Base-by-base conservation (phyloP, 2,329 filamentous ascomycete genomes). In the Bertia moriformis region DNA sequence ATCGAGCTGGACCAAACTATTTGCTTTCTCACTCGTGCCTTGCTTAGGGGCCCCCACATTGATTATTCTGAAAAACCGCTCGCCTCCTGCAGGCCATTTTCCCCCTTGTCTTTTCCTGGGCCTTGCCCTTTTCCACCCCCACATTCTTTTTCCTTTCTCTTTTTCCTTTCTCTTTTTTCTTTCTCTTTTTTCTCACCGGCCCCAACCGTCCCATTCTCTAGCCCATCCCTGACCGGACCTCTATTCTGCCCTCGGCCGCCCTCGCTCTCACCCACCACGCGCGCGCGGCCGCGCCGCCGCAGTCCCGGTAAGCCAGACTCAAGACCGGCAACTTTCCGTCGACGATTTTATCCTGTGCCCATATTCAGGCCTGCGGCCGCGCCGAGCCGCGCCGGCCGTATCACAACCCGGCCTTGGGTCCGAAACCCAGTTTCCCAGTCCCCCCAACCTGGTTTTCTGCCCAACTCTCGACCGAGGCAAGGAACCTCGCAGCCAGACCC, bases 71-170 rank as follows among this genome's bases (percentile, higher is more conserved):
- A n/a, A n/a, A n/a, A n/a, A n/a, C n/a, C n/a, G n/a, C n/a, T n/a
- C n/a, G n/a, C n/a, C n/a, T n/a, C n/a, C n/a, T n/a, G n/a, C n/a
- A n/a, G n/a, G n/a, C n/a, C n/a, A n/a, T n/a, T n/a, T n/a, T n/a
- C n/a, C n/a, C n/a, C n/a, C n/a, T n/a, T n/a, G n/a, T n/a, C n/a
- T n/a, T n/a, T n/a, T n/a, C n/a, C n/a, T n/a, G n/a, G n/a, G n/a
- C n/a, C n/a, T n/a, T n/a, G n/a, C n/a, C n/a, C n/a, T n/a, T n/a
- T n/a, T n/a, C n/a, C n/a, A n/a, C n/a, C n/a, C n/a, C n/a, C n/a
- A n/a, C n/a, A n/a, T n/a, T 18, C 38, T 29, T 44, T 48, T 46
- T 41, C 42, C 41, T 46, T 42, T 45, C 33, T 42, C 15, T 37
- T n/a, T n/a, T n/a, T n/a, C n/a, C n/a, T n/a, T n/a, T n/a, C n/a